Evolutionary conservation across 1,139 yeast genomes (phyloP).

Genomic region (Pichia sp.): DNA sequence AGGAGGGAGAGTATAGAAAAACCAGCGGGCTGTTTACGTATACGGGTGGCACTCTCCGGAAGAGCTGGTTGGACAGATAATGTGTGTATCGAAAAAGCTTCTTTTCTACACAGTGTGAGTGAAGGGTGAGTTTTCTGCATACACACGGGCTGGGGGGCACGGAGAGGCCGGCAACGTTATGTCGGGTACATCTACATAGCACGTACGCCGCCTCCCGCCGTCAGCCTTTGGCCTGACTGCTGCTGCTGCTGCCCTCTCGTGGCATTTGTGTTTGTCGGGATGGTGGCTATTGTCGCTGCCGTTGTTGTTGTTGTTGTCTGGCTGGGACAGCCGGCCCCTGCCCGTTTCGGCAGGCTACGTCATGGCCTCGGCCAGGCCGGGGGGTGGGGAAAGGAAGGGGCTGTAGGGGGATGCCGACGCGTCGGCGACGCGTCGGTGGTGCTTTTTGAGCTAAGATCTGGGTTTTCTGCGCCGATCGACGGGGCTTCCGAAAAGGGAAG

Average conservation of each 20-base stretch:
- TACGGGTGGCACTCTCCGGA: neutral
- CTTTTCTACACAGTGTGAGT: neutral
- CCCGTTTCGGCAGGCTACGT: neutral
- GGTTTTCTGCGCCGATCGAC: slow-evolving; percentile 1
- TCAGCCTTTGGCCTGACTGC: too few relatives aligned
- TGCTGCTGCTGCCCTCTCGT: neutral
- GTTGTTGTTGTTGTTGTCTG: neutral
- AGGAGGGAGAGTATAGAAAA: neutral
- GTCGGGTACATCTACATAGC: too few relatives aligned
- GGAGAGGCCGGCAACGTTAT: too few relatives aligned
- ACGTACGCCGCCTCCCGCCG: too few relatives aligned
- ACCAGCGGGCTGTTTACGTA: neutral
- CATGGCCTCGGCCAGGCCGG: neutral
- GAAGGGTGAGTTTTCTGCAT: neutral
- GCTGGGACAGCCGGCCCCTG: neutral
- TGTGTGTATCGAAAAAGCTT: neutral
- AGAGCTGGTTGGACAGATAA: neutral
- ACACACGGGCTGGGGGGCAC: neutral
- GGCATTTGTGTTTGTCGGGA: neutral
- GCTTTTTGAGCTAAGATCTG: too few relatives aligned
- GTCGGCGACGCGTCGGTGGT: too few relatives aligned
- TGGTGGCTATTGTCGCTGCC: neutral
- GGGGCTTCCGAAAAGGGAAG: neutral
- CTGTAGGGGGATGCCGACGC: too few relatives aligned
- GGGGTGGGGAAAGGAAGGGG: too few relatives aligned